These are phyloP conservation scores for Antrodiella citrinella DNA, from an alignment of 768 basidiomycete genomes.

Conservation along the genomic window DNA sequence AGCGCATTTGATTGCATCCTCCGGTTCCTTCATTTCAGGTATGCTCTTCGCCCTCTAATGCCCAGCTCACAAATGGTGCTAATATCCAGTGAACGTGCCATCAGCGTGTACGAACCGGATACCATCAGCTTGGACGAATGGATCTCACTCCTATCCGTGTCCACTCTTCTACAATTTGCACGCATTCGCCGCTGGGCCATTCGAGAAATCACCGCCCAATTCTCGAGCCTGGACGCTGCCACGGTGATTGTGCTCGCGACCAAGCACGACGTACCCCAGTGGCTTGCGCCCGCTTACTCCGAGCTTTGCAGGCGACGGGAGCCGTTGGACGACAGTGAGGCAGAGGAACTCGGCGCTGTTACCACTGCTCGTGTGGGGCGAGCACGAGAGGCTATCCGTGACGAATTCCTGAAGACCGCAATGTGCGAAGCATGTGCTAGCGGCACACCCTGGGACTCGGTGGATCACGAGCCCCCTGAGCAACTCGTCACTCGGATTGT, in stretches of 20 bases:
- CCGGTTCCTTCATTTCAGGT: background rate
- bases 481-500: background rate
- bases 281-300: constrained; percentile 31
- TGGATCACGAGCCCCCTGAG: background rate
- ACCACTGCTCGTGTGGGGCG: constrained; percentile 19
- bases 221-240: constrained; percentile 9
- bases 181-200: constrained; percentile 25
- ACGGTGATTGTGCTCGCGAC: constrained; percentile 31
- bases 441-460: background rate
- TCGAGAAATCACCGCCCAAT: constrained; percentile 15
- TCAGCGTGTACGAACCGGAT: background rate
- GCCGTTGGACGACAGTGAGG: constrained; percentile 27
- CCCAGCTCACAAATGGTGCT: background rate
- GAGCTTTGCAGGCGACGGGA: constrained; percentile 26
- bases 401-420: background rate
- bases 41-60: background rate
- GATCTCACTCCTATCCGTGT: constrained; percentile 29
- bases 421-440: background rate
- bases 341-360: constrained; percentile 26
- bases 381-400: constrained; percentile 17
- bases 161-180: constrained; percentile 28
- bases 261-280: constrained; percentile 29
- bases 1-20: background rate
- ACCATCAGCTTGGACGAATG: constrained; percentile 19
- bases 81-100: no score